Evolutionary conservation across 2,329 filamentous ascomycete genomes (phyloP), one percentile per base, ranked within the genome.

Genomic region (Zelopaecilomyces penicillatus): DNA sequence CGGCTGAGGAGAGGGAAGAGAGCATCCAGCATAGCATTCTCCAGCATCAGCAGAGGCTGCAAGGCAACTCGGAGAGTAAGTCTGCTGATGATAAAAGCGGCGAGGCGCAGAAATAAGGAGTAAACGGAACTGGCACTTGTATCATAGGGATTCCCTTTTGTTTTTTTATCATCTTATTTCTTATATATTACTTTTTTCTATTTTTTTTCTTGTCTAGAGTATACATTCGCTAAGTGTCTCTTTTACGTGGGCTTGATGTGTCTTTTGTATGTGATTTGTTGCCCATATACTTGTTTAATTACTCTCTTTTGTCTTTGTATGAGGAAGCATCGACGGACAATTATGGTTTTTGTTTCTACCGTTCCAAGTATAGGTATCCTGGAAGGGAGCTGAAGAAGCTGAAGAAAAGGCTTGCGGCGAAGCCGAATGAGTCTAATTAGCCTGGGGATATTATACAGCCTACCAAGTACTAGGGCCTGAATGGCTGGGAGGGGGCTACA

Each of bases 91-190:
- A 38, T 35, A 44, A 53, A 42, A 51, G 50, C 37, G 53, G 48
- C 45, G 55, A 58, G 44, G 47, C 45, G 42, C 52, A 56, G 34
- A 59, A 54, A 49, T 49, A 19, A 54, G 53, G 56, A 53, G 48
- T 57, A 53, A 50, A 35, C 30, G 41, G 50, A 45, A 45, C 41
- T 46, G 50, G 44, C 50, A 44, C 37, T 43, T 43, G 43, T 47
- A 37, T 35, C 42, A 43, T 46, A 48, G 49, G 47, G 48, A 44
- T 43, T 48, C 43, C 39, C 40, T 32, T 49, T 37, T 44, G 37
- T 27, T 43, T 42, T 49, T 19, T 43, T 46, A 35, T 44, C 32
- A 10, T 32, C 40, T 36, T 10, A 37, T 30, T 36, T 48, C 40
- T 40, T 39, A 40, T 37, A 37, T 46, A 30, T 41, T 47, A 28